A percentile compares a stretch with the other conserved stretches of the same genome.
Conservation (phyloP, 2,329 filamentous ascomycete species). For the Trichoderma sp. region DNA sequence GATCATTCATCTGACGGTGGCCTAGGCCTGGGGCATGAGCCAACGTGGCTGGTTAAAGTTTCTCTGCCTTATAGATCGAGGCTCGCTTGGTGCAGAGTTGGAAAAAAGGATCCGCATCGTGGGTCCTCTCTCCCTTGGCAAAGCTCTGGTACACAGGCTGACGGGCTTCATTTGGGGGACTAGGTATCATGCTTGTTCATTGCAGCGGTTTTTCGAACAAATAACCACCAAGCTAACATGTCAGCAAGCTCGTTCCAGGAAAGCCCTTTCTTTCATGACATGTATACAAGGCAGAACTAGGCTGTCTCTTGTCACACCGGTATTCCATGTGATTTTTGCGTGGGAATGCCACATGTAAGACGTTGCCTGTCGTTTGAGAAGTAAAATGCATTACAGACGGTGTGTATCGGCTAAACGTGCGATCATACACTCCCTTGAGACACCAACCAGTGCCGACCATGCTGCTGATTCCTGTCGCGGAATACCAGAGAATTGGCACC, state of each 20-base stretch:
- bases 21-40: not conserved
- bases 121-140: not conserved
- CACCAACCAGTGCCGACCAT: not conserved
- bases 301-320: not conserved
- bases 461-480: not conserved
- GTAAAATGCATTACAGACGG: not conserved
- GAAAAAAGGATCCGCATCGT: not conserved
- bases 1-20: conserved; percentile 16
- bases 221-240: not conserved
- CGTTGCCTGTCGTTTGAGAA: not conserved
- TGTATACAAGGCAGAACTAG: not conserved
- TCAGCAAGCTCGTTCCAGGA: not conserved
- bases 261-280: not conserved
- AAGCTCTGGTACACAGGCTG: not conserved
- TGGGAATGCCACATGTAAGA: not conserved
- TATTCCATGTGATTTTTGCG: not conserved
- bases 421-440: conserved; percentile 16
- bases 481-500: not conserved
- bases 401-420: not conserved
- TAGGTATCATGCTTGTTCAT: not conserved
- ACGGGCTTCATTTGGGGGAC: not conserved
- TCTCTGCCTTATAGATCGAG: not conserved
- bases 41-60: not conserved
- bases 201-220: not conserved
- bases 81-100: not conserved